Base-by-base conservation (phyloP, 192 early-diverging fungal genomes). In the Pilobolus umbonatus region DNA sequence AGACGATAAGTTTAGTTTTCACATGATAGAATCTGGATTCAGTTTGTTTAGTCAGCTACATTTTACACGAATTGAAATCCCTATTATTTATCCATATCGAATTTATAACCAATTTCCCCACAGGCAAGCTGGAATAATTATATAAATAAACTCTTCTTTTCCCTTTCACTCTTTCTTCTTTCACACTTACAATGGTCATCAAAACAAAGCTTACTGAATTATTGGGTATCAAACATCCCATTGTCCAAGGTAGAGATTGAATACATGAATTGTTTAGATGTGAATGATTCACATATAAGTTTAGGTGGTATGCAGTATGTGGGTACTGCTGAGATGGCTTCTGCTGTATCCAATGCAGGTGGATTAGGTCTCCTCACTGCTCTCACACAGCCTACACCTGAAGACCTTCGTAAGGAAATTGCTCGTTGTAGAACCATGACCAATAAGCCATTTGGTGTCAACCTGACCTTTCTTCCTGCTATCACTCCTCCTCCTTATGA, bases 271-370 rank as follows among this genome's bases (percentile, higher is more conserved):
- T n/a, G n/a, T n/a, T n/a, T n/a, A n/a, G n/a, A n/a, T n/a, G n/a
- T n/a, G n/a, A n/a, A n/a, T n/a, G n/a, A n/a, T 24, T 46, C 36
- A n/a, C 36, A n/a, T 42, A 39, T 38, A 21, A 4, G 3, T 24
- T 42, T 31, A 57, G 67, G 59, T 51, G 86, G 86, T 30, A 90
- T 90, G 88, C 84, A 89, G 64, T 89, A 85, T 81, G 87, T 91
- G 44, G 76, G 76, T 44, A 72, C 70, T 11, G 78, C 76, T 34
- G 76, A 80, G 58, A 64, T 80, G 36, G 75, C 74, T 35, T 72
- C 78, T 55, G 89, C 89, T 12, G 89, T 91, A 14, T 87, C 87
- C 14, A 91, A 91, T 57, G 89, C 89, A 29, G 89, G 89, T 53
- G 89, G 80, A 57, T 75, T 89, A 36, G 80, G 85, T 40, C 68